Conservation (phyloP, 768 basidiomycete genomes). For the Suillus tomentosus region DNA sequence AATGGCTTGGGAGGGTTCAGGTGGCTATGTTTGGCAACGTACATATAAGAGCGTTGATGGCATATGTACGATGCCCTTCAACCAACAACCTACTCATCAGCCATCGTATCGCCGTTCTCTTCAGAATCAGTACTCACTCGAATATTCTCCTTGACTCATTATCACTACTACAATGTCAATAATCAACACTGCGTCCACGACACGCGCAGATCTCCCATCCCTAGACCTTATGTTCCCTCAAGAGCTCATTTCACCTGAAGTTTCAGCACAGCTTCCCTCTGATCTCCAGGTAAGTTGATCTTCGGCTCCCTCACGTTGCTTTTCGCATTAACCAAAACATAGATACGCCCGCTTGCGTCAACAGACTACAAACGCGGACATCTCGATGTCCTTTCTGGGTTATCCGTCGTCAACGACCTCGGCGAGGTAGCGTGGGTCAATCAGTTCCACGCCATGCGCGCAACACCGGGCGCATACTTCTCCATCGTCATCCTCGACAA, state of each 20-base stretch:
- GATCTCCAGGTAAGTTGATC: conserved; percentile 63
- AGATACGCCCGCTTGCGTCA: conserved; percentile 90
- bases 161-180: background rate
- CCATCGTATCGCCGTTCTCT: conserved; percentile 13
- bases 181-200: conserved; percentile 14
- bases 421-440: conserved; percentile 67
- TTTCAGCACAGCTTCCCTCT: conserved; percentile 58
- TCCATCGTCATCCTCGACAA: conserved; percentile 82
- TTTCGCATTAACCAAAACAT: background rate
- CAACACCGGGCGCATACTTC: conserved; percentile 71
- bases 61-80: conserved; percentile 12
- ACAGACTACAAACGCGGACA: conserved; percentile 84
- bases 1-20: too few species aligned
- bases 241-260: conserved; percentile 66
- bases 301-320: conserved; percentile 10
- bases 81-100: background rate
- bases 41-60: background rate
- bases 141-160: conserved; percentile 11
- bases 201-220: conserved; percentile 53
- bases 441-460: conserved; percentile 65
- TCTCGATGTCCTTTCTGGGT: conserved; percentile 74
- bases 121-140: conserved; percentile 5
- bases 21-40: conserved; percentile 1
- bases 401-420: conserved; percentile 69
- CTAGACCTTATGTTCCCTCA: conserved; percentile 82